These are phyloP conservation scores for Alternaria infectoria DNA, from an alignment of 2,329 filamentous ascomycete species.

Conservation along the genomic window DNA sequence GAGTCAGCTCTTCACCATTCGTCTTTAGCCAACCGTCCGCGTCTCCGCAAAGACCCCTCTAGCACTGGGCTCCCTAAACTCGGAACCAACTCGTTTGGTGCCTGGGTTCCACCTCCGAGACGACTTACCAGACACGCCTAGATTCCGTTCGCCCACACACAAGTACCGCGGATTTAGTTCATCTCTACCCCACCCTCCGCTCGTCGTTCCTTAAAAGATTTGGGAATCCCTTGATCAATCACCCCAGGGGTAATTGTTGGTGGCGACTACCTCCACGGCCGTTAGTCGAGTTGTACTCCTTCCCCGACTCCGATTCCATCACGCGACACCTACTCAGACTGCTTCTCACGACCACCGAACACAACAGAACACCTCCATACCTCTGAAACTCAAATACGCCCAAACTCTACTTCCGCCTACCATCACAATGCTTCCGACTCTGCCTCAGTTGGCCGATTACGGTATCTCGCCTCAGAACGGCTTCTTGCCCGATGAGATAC, in stretches of 20 bases:
- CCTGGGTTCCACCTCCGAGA: constrained; percentile 14
- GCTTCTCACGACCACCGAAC: neutral
- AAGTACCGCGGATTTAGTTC: neutral
- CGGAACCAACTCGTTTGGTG: constrained; percentile 9
- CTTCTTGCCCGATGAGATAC: constrained; percentile 83
- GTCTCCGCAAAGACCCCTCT: constrained; percentile 9
- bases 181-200: neutral
- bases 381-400: neutral
- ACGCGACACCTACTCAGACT: constrained; percentile 6
- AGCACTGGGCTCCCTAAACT: neutral
- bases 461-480: constrained; percentile 79
- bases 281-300: neutral
- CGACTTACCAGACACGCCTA: constrained; percentile 16
- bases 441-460: constrained; percentile 71
- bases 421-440: constrained; percentile 49
- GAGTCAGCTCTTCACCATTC: neutral
- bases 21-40: neutral
- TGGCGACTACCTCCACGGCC: constrained; percentile 7
- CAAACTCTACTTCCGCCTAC: neutral
- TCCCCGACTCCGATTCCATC: constrained; percentile 4
- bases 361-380: neutral
- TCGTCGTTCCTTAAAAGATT: neutral
- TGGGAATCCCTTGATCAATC: neutral
- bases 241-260: constrained; percentile 2
- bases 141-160: constrained; percentile 22